A percentile compares a stretch with the other conserved stretches of the same genome.
These are phyloP conservation scores for Hibiscus syriacus DNA, from an alignment of 345 rosid genomes.

Conservation along the genomic window DNA sequence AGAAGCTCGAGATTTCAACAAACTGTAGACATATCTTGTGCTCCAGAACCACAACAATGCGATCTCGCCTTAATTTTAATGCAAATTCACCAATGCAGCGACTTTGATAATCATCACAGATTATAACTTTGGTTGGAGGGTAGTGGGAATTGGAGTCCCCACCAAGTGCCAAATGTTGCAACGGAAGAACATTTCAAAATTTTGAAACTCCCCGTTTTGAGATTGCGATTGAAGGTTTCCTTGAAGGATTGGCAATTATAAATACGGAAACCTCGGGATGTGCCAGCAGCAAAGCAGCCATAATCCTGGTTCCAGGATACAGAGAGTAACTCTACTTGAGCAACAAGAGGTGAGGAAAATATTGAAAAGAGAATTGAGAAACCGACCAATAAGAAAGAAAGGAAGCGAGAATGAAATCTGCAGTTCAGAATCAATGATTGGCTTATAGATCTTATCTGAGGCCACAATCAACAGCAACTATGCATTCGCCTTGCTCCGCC, in stretches of 20 bases:
- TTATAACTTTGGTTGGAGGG: conserved; percentile 73
- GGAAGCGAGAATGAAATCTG: neutral
- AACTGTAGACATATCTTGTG: conserved; percentile 77
- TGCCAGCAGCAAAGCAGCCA: conserved; percentile 78
- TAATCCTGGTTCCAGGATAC: conserved; percentile 87
- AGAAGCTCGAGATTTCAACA: conserved; percentile 69
- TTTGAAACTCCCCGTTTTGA: conserved; percentile 64
- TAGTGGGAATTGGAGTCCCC: conserved; percentile 61
- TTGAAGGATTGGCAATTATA: conserved; percentile 76
- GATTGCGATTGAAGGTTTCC: conserved; percentile 65
- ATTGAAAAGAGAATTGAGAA: neutral
- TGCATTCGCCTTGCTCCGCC: neutral
- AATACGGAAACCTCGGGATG: conserved; percentile 66
- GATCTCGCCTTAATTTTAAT: conserved; percentile 65
- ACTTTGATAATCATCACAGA: conserved; percentile 90
- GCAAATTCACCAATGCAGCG: conserved; percentile 79
- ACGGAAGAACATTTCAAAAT: conserved; percentile 89
- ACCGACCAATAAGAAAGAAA: neutral
- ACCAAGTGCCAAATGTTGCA: conserved; percentile 86
- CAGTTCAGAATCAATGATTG: neutral
- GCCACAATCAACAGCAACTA: neutral
- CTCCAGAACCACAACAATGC: conserved; percentile 76
- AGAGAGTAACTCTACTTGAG: conserved; percentile 52
- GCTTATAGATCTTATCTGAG: neutral
- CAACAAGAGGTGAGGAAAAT: neutral